Evolutionary conservation across 768 basidiomycete species (phyloP).

Genomic region (Hysterangium stoloniferum): DNA sequence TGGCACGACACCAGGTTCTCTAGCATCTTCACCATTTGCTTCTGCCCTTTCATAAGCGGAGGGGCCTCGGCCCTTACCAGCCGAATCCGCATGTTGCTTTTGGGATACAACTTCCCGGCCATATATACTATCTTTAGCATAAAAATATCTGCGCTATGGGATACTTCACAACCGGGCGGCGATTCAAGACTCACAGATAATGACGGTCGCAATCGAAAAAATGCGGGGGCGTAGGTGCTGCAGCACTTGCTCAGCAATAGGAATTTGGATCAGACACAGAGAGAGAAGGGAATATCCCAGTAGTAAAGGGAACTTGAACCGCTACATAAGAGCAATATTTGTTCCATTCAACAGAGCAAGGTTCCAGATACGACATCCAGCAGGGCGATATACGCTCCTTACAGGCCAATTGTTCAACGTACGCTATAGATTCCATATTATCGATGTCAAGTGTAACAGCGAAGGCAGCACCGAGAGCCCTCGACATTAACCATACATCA

Average conservation of each 20-base stretch:
- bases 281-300: background rate
- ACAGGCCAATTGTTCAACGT: background rate
- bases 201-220: slow-evolving; percentile 12
- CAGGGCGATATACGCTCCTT: background rate
- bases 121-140: slow-evolving; percentile 5
- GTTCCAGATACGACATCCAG: slow-evolving; percentile 9
- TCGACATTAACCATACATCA: slow-evolving; percentile 11
- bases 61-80: background rate
- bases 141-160: slow-evolving; percentile 7
- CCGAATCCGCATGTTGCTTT: background rate
- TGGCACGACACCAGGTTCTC: background rate
- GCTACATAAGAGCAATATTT: slow-evolving; percentile 12
- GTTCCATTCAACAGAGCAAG: slow-evolving; percentile 15
- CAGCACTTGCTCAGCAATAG: slow-evolving; percentile 15
- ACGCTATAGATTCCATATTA: slow-evolving; percentile 7
- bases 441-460: slow-evolving; percentile 11
- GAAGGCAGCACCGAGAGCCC: slow-evolving; percentile 14
- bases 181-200: slow-evolving; percentile 2
- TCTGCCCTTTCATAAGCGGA: background rate
- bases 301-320: background rate
- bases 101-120: background rate
- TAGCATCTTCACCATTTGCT: background rate
- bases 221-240: slow-evolving; percentile 14
- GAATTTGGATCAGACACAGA: background rate
- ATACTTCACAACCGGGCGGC: background rate